Evolutionary conservation across 2,329 filamentous ascomycete genomes (phyloP).

Genomic region (Ampelomyces quisqualis): DNA sequence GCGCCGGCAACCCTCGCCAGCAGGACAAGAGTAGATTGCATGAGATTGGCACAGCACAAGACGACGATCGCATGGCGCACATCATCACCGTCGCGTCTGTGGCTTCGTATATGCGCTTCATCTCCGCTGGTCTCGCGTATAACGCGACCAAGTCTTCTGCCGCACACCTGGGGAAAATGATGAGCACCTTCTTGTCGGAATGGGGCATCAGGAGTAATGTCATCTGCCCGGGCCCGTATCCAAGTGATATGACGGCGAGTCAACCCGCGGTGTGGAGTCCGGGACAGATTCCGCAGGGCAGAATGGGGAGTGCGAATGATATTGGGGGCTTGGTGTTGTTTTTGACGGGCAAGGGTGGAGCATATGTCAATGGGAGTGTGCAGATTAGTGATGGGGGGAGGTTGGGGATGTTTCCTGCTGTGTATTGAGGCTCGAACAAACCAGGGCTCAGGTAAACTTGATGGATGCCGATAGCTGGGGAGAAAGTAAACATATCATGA

Average conservation of each 20-base stretch:
- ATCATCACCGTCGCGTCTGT: slow-evolving; percentile 50
- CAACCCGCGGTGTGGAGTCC: slow-evolving; percentile 33
- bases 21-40: slow-evolving; percentile 24
- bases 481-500: no score
- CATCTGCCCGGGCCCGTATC: slow-evolving; percentile 48
- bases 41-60: slow-evolving; percentile 24
- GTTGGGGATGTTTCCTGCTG: slow-evolving; percentile 35
- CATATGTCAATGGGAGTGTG: slow-evolving; percentile 57
- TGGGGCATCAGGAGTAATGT: slow-evolving; percentile 52
- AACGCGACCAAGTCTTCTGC: slow-evolving; percentile 49
- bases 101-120: slow-evolving; percentile 43
- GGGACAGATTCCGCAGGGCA: slow-evolving; percentile 42
- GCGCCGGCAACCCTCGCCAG: slow-evolving; percentile 24
- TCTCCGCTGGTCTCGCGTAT: slow-evolving; percentile 46
- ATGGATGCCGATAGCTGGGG: no score
- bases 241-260: slow-evolving; percentile 48
- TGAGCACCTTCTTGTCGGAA: slow-evolving; percentile 46
- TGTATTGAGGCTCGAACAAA: no score
- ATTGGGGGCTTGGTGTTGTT: slow-evolving; percentile 54
- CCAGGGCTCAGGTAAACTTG: no score
- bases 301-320: slow-evolving; percentile 49
- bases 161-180: slow-evolving; percentile 49
- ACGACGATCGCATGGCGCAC: slow-evolving; percentile 47
- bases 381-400: slow-evolving; percentile 52
- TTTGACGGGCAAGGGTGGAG: slow-evolving; percentile 53